Conservation (phyloP, 192 early-diverging fungal genomes). For the Radiomyces spectabilis region DNA sequence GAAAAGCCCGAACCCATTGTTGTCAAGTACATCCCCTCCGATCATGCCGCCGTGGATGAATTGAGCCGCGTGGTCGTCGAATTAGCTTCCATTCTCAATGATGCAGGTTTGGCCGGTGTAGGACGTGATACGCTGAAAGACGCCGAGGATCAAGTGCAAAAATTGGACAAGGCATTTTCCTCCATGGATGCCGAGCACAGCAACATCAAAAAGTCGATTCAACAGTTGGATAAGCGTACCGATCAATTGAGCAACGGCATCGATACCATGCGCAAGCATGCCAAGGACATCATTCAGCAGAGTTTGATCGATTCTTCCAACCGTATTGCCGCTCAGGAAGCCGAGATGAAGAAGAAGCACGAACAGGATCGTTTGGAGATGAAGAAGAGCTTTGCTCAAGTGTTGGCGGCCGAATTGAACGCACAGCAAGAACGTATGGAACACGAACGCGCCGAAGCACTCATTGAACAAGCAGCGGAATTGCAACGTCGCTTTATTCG, state of each 20-base stretch:
- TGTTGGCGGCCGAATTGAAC: conserved; percentile 12
- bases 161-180: conserved; percentile 40
- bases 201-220: conserved; percentile 12
- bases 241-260: conserved; percentile 48
- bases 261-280: conserved; percentile 48
- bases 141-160: conserved; percentile 43
- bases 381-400: conserved; percentile 20
- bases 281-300: conserved; percentile 38
- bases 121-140: conserved; percentile 53
- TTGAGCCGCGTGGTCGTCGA: conserved; percentile 27
- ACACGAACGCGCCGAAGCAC: conserved; percentile 51
- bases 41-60: conserved; percentile 26
- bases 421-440: conserved; percentile 39
- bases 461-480: conserved; percentile 57
- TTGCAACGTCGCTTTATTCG: conserved; percentile 74
- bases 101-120: conserved; percentile 35
- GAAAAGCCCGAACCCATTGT: conserved; percentile 17
- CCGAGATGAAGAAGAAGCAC: conserved; percentile 38
- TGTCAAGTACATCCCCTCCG: conserved; percentile 21
- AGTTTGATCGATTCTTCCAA: conserved; percentile 37
- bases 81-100: conserved; percentile 24
- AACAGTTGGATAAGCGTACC: conserved; percentile 32
- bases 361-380: conserved; percentile 5
- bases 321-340: conserved; percentile 37
- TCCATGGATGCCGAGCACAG: conserved; percentile 36